A percentile compares a stretch with the other conserved stretches of the same genome.
These are phyloP conservation scores for Exidia glandulosa DNA, from an alignment of 768 basidiomycete genomes.

Conservation along the genomic window DNA sequence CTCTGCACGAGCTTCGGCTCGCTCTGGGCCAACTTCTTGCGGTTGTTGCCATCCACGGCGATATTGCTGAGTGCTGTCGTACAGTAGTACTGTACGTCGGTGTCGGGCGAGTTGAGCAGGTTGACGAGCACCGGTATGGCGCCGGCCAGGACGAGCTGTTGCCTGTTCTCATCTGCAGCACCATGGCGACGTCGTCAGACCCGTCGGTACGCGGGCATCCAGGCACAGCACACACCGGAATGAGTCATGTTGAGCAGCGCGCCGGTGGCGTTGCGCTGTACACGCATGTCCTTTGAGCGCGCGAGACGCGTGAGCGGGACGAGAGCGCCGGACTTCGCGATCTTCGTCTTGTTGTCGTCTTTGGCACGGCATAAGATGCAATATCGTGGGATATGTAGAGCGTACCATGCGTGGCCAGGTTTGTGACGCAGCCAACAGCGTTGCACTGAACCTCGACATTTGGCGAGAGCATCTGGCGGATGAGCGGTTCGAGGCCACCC, in stretches of 20 bases:
- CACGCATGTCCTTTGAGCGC: slow-evolving; percentile 97
- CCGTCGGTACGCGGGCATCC: background rate
- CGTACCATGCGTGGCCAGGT: slow-evolving; percentile 93
- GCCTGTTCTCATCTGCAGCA: slow-evolving; percentile 83
- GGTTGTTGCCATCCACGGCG: slow-evolving; percentile 91
- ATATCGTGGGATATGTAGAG: slow-evolving; percentile 8
- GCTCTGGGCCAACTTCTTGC: slow-evolving; percentile 87
- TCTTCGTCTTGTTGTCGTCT: slow-evolving; percentile 99
- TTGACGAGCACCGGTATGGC: slow-evolving; percentile 96
- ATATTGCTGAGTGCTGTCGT: slow-evolving; percentile 98
- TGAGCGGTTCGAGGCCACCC: slow-evolving; percentile 93
- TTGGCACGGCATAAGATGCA: slow-evolving; percentile 4
- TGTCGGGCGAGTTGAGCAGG: slow-evolving; percentile 88
- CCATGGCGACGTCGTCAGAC: background rate
- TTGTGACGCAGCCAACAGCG: slow-evolving; percentile 97
- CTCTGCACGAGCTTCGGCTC: slow-evolving; percentile 93
- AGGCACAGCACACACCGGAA: slow-evolving; percentile 50
- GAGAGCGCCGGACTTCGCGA: slow-evolving; percentile 97
- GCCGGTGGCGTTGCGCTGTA: slow-evolving; percentile 96
- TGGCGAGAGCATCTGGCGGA: slow-evolving; percentile 96
- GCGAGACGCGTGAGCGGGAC: slow-evolving; percentile 93
- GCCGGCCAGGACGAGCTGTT: slow-evolving; percentile 95
- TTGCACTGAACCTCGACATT: slow-evolving; percentile 99
- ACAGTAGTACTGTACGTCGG: slow-evolving; percentile 99
- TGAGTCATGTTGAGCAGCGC: slow-evolving; percentile 99